A percentile compares a stretch with the other conserved stretches of the same genome.
phyloP scores from a whole-genome alignment of 1,139 yeast genomes.

The Candida pseudoviswanathii region DNA sequence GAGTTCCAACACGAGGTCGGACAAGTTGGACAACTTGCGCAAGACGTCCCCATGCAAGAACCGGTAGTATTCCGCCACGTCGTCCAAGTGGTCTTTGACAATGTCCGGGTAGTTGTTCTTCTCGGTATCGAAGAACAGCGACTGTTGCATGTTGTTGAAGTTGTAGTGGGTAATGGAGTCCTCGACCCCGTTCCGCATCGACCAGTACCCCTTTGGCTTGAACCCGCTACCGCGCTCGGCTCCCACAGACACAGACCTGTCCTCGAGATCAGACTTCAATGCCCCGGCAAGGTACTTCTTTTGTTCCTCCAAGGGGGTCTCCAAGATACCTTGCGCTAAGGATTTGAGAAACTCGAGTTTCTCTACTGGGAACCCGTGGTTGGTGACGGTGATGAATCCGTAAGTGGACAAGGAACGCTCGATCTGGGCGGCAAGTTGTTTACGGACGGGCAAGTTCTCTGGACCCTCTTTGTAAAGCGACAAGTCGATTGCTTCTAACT shows the following conservation, averaged over 20 bases:
- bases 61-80: conserved; percentile 29
- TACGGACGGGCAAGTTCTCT: conserved; percentile 26
- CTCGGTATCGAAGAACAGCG: conserved; percentile 22
- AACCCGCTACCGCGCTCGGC: conserved; percentile 34
- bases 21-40: conserved; percentile 26
- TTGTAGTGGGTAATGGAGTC: conserved; percentile 33
- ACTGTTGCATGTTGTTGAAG: conserved; percentile 27
- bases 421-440: conserved; percentile 31
- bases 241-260: conserved; percentile 29
- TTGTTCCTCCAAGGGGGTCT: conserved; percentile 45
- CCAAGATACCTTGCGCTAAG: conserved; percentile 39
- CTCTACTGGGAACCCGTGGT: conserved; percentile 36
- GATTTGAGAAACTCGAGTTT: conserved; percentile 34
- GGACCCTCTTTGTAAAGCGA: conserved; percentile 37
- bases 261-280: conserved; percentile 33
- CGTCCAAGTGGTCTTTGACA: conserved; percentile 27
- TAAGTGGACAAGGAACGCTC: conserved; percentile 42
- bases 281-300: conserved; percentile 36
- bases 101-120: conserved; percentile 30
- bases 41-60: conserved; percentile 26
- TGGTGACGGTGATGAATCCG: conserved; percentile 47
- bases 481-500: conserved; percentile 40
- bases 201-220: conserved; percentile 35
- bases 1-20: conserved; percentile 33
- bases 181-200: conserved; percentile 32